Evolutionary conservation across 2,329 filamentous ascomycete species (phyloP).

Genomic region (Fulvia fulva): DNA sequence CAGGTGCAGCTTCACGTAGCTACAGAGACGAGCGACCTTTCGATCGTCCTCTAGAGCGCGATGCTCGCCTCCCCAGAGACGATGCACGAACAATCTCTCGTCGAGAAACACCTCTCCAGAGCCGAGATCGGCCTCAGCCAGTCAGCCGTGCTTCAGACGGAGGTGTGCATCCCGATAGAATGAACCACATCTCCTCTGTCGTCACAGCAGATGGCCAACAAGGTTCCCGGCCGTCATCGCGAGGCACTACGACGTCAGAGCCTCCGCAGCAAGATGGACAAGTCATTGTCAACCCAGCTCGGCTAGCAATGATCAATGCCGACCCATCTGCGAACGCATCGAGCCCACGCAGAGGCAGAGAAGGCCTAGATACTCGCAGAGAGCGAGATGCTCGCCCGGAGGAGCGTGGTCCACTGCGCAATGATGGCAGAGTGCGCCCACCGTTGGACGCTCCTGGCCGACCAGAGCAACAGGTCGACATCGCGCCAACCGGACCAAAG

Average conservation of each 20-base stretch:
- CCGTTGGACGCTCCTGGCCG: slow-evolving; percentile 18
- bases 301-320: slow-evolving; percentile 39
- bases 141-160: slow-evolving; percentile 11
- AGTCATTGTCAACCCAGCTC: slow-evolving; percentile 39
- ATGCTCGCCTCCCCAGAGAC: slow-evolving; percentile 16
- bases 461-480: slow-evolving; percentile 33
- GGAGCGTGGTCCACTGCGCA: slow-evolving; percentile 22
- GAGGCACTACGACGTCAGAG: slow-evolving; percentile 4
- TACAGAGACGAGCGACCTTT: slow-evolving; percentile 21
- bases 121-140: slow-evolving; percentile 13
- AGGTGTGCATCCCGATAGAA: slow-evolving; percentile 18
- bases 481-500: slow-evolving; percentile 53
- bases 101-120: slow-evolving; percentile 12
- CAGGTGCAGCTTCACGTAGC: slow-evolving; percentile 7
- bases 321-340: slow-evolving; percentile 7
- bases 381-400: slow-evolving; percentile 23
- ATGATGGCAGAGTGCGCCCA: slow-evolving; percentile 25
- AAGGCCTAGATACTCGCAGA: slow-evolving; percentile 13
- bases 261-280: slow-evolving; percentile 10
- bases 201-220: slow-evolving; percentile 14
- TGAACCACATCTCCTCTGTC: slow-evolving; percentile 17
- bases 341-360: slow-evolving; percentile 12
- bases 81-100: slow-evolving; percentile 14
- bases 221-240: slow-evolving; percentile 3
- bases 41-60: slow-evolving; percentile 12